These are phyloP conservation scores for Periglandula ipomoeae DNA, from an alignment of 2,329 filamentous ascomycete species.

Conservation along the genomic window DNA sequence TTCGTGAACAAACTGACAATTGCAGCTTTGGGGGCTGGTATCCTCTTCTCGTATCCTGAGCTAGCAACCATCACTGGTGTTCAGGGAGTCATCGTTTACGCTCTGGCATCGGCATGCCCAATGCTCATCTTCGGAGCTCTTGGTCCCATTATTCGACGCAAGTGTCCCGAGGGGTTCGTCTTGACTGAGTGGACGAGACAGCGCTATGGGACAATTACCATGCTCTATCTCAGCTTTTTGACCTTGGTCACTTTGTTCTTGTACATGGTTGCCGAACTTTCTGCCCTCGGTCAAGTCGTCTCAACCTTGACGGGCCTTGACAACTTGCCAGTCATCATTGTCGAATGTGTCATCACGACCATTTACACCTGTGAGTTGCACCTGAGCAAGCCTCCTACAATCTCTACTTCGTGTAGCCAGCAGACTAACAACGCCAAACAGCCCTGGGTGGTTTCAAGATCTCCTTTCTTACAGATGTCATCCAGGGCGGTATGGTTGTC, in stretches of 20 bases:
- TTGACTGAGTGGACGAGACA: slow-evolving; percentile 77
- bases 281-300: slow-evolving; percentile 71
- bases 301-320: slow-evolving; percentile 65
- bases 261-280: slow-evolving; percentile 81
- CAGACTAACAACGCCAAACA: slow-evolving; percentile 19
- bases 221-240: slow-evolving; percentile 66
- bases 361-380: slow-evolving; percentile 62
- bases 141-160: slow-evolving; percentile 67
- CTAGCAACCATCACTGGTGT: slow-evolving; percentile 71
- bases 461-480: slow-evolving; percentile 74
- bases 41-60: slow-evolving; percentile 75
- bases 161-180: slow-evolving; percentile 77
- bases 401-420: neutral
- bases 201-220: slow-evolving; percentile 60
- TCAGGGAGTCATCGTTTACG: slow-evolving; percentile 70
- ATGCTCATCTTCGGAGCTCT: slow-evolving; percentile 66
- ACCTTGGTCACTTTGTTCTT: slow-evolving; percentile 75
- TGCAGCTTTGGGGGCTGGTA: slow-evolving; percentile 72
- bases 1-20: slow-evolving; percentile 29
- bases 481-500: slow-evolving; percentile 72
- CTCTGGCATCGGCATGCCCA: slow-evolving; percentile 61
- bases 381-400: neutral
- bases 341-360: slow-evolving; percentile 68
- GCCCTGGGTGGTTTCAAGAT: slow-evolving; percentile 75
- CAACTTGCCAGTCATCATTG: slow-evolving; percentile 65